These are phyloP conservation scores for Fusarium robinianum DNA, from an alignment of 2,329 filamentous ascomycete genomes.

Conservation along the genomic window DNA sequence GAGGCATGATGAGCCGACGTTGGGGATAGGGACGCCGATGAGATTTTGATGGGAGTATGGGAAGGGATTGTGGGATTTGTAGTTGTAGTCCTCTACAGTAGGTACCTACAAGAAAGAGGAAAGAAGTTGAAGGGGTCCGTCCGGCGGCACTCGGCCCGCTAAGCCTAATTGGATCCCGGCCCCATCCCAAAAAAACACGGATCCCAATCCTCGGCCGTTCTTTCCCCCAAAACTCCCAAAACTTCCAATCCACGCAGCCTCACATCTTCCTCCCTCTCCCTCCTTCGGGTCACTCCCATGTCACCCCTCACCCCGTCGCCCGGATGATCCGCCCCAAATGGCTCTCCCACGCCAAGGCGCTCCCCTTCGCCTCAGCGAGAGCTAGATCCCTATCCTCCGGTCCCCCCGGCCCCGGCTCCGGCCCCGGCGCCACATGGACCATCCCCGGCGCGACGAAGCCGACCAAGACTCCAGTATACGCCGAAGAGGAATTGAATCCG, in stretches of 20 bases:
- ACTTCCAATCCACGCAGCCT: too few species aligned
- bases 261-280: not conserved
- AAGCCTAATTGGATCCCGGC: constrained; percentile 21
- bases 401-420: not conserved
- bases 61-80: not conserved
- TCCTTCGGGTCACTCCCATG: constrained; percentile 21
- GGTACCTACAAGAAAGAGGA: too few species aligned
- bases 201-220: not conserved
- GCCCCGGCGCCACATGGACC: not conserved
- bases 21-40: not conserved
- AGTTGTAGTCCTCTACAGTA: too few species aligned
- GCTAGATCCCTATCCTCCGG: constrained; percentile 11
- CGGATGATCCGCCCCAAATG: constrained; percentile 40
- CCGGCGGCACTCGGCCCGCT: too few species aligned
- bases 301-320: constrained; percentile 21
- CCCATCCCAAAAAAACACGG: constrained; percentile 13
- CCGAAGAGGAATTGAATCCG: not conserved
- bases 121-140: not conserved
- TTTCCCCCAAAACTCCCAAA: not conserved
- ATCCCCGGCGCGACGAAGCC: not conserved
- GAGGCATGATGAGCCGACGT: constrained; percentile 42
- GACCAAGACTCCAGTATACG: not conserved
- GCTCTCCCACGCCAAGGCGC: constrained; percentile 32
- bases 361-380: constrained; percentile 11
- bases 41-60: not conserved